Evolutionary conservation across 352 stramenopile genomes (phyloP), one percentile per base, ranked within the genome.

Genomic region (Halophytophthora batemanensis): DNA sequence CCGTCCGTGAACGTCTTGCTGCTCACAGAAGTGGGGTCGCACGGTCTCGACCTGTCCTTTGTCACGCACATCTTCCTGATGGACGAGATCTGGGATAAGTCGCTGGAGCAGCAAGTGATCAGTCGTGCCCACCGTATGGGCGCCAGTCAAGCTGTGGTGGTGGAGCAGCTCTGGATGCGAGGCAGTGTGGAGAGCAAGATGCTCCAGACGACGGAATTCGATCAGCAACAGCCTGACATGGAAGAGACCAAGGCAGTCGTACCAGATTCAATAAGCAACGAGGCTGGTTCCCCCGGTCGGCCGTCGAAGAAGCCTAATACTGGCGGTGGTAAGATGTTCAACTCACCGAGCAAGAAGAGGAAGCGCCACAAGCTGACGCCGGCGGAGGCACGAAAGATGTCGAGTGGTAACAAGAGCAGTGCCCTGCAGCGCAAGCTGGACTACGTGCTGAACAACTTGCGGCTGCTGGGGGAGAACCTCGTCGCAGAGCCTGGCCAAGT

Each of bases 1-100:
- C 66, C 77, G 14, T 67, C 82, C 39, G 68, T 88, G 29, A 96
- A 96, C 45, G 86, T 98, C 15, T 78, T 99, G 38, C 68, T 99
- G 11, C 67, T 99, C 19, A 92, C 78, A 0, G 96, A 97, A 35
- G 87, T 98, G 53, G 97, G 96, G 1, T 96, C 83, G 17, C 86
- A 97, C 47, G 97, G 97, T 12, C 80, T 99, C 41, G 95, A 99
- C 57, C 69, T 99, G 11, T 98, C 88, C 36, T 99, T 99, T 72
- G 93, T 98, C 18, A 99, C 96, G 21, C 94, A 99, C 65, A 97
- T 99, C n/a, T 98, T 98, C 52, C 69, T 98, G 28, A 85, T 98
- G 59, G 95, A 99, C 40, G 86, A 98, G 52, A 96, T 99, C 29
- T 98, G 85, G 82, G 96, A 99, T 64, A 95, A 96, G 50, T 96